These are phyloP conservation scores for Melampsora medusae DNA, from an alignment of 1,284 basidiomycete genomes.

Conservation along the genomic window DNA sequence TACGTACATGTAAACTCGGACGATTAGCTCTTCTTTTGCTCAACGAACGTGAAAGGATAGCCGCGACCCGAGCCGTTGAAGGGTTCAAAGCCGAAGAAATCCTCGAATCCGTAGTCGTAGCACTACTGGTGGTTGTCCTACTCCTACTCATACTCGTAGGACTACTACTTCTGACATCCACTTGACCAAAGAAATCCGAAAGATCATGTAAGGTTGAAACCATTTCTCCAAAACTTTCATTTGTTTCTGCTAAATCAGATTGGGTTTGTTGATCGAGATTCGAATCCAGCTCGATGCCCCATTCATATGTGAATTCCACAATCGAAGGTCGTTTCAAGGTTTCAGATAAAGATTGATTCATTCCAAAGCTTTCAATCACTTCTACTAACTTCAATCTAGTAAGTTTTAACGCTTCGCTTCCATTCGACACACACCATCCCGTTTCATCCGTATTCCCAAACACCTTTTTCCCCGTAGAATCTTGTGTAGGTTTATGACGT, in stretches of 20 bases:
- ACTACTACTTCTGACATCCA: background rate
- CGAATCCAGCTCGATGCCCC: slow-evolving; percentile 13
- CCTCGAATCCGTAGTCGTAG: background rate
- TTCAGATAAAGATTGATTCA: slow-evolving; percentile 60
- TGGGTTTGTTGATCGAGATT: slow-evolving; percentile 47
- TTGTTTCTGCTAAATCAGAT: slow-evolving; percentile 56
- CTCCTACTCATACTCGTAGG: background rate
- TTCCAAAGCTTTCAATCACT: slow-evolving; percentile 75
- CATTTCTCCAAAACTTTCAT: slow-evolving; percentile 74
- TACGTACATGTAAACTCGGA: slow-evolving; percentile 39
- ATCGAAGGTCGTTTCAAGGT: slow-evolving; percentile 56
- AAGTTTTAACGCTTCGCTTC: slow-evolving; percentile 63
- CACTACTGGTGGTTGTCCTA: too few relatives aligned
- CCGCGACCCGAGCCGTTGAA: slow-evolving; percentile 40
- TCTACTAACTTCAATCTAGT: slow-evolving; percentile 75
- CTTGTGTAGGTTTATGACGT: background rate
- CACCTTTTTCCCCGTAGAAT: slow-evolving; percentile 58
- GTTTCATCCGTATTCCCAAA: slow-evolving; percentile 77
- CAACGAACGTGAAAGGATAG: slow-evolving; percentile 39
- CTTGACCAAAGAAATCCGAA: slow-evolving; percentile 70
- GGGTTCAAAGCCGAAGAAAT: slow-evolving; percentile 39
- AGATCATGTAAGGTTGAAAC: slow-evolving; percentile 82
- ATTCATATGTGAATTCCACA: slow-evolving; percentile 47
- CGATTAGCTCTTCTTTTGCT: slow-evolving; percentile 42
- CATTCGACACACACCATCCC: slow-evolving; percentile 78